Base-by-base conservation (phyloP, 1,284 basidiomycete genomes). In the Vanrija pseudolonga region DNA sequence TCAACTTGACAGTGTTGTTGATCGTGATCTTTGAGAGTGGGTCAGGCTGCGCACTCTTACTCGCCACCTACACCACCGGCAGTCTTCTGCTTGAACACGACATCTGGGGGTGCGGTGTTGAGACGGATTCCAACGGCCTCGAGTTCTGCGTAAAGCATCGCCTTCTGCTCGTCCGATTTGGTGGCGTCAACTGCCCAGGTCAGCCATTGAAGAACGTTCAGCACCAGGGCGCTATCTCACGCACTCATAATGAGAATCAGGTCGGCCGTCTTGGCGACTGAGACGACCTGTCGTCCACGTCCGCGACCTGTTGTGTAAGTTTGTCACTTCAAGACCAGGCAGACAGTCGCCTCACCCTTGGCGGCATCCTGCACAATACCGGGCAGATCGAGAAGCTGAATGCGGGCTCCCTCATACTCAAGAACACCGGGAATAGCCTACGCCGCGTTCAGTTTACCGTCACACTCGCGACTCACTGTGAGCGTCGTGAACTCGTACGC, bases 311-410 rank as follows among this genome's bases (percentile, higher is more conserved):
- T 26, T 26, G 3, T 11, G 26, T 26, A 11, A 50, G 39, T n/a
- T 23, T 36, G 36, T 51, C 19, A 52, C 26, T n/a, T n/a, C 26
- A 11, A 26, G 26, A 11, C 26, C 11, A 11, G 11, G 26, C 26
- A 26, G 26, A 11, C 26, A 26, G 2, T 26, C 26, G 3, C n/a
- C 56, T 37, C 40, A 78, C 86, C 88, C 79, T 91, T 88, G 63
- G 89, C 89, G 7, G 95, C 94, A 43, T 94, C 95, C 76, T 98
- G 94, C 20, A 98, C 92, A 69, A 98, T 98, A 77, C 95, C 95
- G 2, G 95, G 95, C 53, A 98, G 78, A 84, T 98, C 95, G 24
- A 97, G 83, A 45, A 98, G 81, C 71, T 97, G 93, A 55, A 96
- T 92, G 43, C 90, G 83, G 14, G 92, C 91, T 24, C 93, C 93